Base-by-base conservation (phyloP, 352 stramenopile genomes). In the Pythium scleroteichum region DNA sequence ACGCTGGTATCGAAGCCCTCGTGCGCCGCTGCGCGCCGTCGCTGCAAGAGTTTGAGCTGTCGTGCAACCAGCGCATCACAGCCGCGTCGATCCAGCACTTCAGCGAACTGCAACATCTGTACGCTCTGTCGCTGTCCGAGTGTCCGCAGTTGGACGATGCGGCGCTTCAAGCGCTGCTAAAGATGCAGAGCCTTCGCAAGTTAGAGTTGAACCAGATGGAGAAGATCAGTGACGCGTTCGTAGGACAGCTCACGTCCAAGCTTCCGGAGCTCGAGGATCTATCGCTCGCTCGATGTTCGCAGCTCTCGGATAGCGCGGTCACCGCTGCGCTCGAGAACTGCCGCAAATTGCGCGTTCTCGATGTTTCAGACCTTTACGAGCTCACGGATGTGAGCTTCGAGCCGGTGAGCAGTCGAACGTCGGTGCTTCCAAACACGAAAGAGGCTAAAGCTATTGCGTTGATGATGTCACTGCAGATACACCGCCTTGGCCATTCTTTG, bases 31-130 rank as follows among this genome's bases (percentile, higher is more conserved):
- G 85, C 51, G 79, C 81, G 10, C 82, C 82, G 20, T 90, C 81
- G 46, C 62, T 94, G 7, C 75, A 90, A 32, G 64, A 76, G 41
- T 87, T 94, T 45, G 81, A 91, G 62, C 69, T 94, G 7, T 90
- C 79, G 29, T 92, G 85, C 57, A 92, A 94, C 63, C 85, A 94
- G 53, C 82, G 85, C 0, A 90, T 94, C 65, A 90, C 78, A 6
- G 79, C 86, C 20, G 65, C 75, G 35, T 87, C 82, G 14, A 89
- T 94, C 39, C 73, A 88, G 52, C 87, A 85, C 41, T 86, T 92
- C 51, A 71, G 78, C 26, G 81, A 90, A 42, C 72, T 92, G 9
- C 53, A 85, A 46, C 72, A 88, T 22, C 48, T 94, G 24, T 69
- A 85, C 40, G 77, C 82, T 16, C 61, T 94, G 17, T 85, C 74